Evolutionary conservation across 805 yeast genomes (phyloP).

Genomic region (Blastobotrys parvus): DNA sequence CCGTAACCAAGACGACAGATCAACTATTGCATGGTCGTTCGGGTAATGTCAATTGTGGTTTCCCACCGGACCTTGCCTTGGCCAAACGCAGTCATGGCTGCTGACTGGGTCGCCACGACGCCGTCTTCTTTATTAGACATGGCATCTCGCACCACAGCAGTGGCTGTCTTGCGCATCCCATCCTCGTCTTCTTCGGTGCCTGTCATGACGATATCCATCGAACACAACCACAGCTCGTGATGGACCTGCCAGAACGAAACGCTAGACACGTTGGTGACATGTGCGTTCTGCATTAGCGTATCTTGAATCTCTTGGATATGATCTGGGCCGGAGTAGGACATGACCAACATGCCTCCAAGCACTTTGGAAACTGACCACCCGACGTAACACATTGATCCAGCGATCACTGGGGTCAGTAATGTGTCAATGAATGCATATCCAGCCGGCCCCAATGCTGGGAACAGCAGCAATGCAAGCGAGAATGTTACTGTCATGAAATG

Average conservation of each 20-base stretch:
- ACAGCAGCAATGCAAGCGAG: slow-evolving; percentile 23
- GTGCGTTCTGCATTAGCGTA: slow-evolving; percentile 20
- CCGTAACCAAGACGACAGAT: neutral
- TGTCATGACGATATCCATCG: slow-evolving; percentile 26
- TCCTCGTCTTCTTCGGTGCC: slow-evolving; percentile 29
- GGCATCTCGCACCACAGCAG: slow-evolving; percentile 18
- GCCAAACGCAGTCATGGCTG: neutral
- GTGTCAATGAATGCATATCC: slow-evolving; percentile 26
- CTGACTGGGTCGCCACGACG: neutral
- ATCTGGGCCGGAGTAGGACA: slow-evolving; percentile 35
- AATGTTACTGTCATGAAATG: slow-evolving; percentile 27
- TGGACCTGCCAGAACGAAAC: slow-evolving; percentile 37
- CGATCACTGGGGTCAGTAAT: slow-evolving; percentile 30
- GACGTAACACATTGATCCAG: slow-evolving; percentile 32
- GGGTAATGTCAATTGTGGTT: slow-evolving; percentile 2
- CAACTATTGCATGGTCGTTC: neutral
- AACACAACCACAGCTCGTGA: slow-evolving; percentile 34
- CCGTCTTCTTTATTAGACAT: slow-evolving; percentile 9
- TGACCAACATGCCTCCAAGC: slow-evolving; percentile 36
- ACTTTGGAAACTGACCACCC: slow-evolving; percentile 34
- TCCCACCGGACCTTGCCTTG: slow-evolving; percentile 1
- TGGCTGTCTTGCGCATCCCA: slow-evolving; percentile 26
- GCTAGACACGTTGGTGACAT: slow-evolving; percentile 25
- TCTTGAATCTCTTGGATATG: slow-evolving; percentile 22
- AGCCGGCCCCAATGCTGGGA: slow-evolving; percentile 24